phyloP scores from a whole-genome alignment of 306 rosid genomes.

The Pachyrhizus erosus region DNA sequence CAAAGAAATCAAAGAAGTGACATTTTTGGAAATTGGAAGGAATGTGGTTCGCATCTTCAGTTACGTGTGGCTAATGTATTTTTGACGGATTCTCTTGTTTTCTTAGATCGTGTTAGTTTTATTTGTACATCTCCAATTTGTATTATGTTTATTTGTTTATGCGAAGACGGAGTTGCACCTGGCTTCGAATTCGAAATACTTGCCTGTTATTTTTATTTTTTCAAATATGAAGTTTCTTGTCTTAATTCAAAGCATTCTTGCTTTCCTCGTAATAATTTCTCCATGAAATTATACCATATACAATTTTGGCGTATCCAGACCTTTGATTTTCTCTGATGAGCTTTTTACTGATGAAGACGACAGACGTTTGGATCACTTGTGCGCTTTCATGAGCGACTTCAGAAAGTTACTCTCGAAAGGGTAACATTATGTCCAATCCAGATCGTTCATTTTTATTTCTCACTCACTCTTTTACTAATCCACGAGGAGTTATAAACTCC shows the following conservation, averaged over 20 bases:
- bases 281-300: neutral
- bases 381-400: neutral
- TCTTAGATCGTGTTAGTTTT: slow-evolving; percentile 45
- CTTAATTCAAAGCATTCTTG: neutral
- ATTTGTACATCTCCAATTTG: slow-evolving; percentile 33
- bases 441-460: no score
- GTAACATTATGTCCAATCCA: slow-evolving; percentile 52
- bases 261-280: neutral
- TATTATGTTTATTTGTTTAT: slow-evolving; percentile 18
- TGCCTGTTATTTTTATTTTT: neutral
- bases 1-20: slow-evolving; percentile 78
- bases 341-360: neutral
- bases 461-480: no score
- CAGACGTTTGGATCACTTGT: neutral
- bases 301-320: no score
- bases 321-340: no score
- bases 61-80: slow-evolving; percentile 46
- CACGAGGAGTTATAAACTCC: no score
- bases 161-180: neutral
- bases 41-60: slow-evolving; percentile 20
- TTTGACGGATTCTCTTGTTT: slow-evolving; percentile 47
- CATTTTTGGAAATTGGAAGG: slow-evolving; percentile 10
- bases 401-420: neutral
- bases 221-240: neutral
- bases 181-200: neutral